phyloP scores from a whole-genome alignment of 169 alveolate genomes.

The Plasmodium relictum region DNA sequence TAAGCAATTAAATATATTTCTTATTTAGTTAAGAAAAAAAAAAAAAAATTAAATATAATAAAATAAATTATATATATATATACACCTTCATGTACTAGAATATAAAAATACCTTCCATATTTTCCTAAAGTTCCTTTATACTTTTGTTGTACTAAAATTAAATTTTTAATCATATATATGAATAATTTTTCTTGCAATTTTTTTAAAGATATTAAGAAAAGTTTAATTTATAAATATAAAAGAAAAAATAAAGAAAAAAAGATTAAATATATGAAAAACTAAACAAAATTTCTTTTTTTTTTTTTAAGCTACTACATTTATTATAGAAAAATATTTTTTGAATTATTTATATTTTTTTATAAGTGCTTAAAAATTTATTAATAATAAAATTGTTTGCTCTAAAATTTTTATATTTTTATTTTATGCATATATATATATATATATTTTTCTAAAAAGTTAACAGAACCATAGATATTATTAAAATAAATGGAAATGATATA shows the following conservation, averaged over 20 bases:
- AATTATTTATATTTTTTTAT: too few relatives aligned
- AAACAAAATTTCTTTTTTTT: too few relatives aligned
- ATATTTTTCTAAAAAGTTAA: not conserved
- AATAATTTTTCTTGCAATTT: constrained; percentile 22
- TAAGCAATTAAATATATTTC: constrained; percentile 27
- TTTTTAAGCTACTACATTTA: too few relatives aligned
- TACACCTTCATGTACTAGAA: constrained; percentile 12
- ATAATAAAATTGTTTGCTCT: too few relatives aligned
- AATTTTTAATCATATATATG: constrained; percentile 43
- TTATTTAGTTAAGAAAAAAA: constrained; percentile 15
- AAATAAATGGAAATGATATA: not conserved
- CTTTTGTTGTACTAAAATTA: constrained; percentile 48
- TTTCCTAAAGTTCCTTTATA: constrained; percentile 42
- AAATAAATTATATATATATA: not conserved
- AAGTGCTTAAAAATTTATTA: too few relatives aligned
- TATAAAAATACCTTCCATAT: constrained; percentile 50
- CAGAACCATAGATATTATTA: not conserved
- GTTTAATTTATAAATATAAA: not conserved
- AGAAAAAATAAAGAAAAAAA: constrained; percentile 13
- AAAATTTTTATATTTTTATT: too few relatives aligned
- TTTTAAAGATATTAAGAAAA: too few relatives aligned
- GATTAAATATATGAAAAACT: not conserved
- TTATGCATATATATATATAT: constrained; percentile 9
- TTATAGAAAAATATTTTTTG: too few relatives aligned
- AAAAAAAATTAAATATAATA: not conserved